Conservation (phyloP, 805 yeast species). For the Candida chilensis region DNA sequence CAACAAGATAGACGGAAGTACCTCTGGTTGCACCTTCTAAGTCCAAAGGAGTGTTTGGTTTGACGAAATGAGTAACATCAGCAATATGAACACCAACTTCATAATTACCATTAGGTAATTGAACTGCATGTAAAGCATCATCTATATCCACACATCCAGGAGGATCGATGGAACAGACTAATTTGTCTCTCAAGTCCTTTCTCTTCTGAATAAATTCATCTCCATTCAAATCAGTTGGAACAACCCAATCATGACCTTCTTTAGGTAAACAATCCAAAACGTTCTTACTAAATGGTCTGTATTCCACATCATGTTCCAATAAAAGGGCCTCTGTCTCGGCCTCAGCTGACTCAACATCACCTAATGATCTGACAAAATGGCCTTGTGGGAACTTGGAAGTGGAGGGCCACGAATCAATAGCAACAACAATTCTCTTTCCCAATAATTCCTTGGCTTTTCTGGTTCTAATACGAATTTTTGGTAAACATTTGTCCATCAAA, state of each 20-base stretch:
- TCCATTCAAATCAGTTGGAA: slow-evolving; percentile 55
- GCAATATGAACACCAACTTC: slow-evolving; percentile 99
- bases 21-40: slow-evolving; percentile 96
- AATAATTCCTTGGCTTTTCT: slow-evolving; percentile 73
- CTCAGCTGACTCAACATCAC: slow-evolving; percentile 82
- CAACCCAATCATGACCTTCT: slow-evolving; percentile 92
- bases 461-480: slow-evolving; percentile 79
- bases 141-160: slow-evolving; percentile 98
- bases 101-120: slow-evolving; percentile 84
- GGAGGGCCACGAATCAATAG: slow-evolving; percentile 89
- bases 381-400: slow-evolving; percentile 86
- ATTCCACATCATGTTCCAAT: slow-evolving; percentile 93
- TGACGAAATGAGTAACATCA: slow-evolving; percentile 95
- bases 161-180: slow-evolving; percentile 95
- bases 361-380: slow-evolving; percentile 84
- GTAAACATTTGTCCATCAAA: slow-evolving; percentile 83
- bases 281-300: slow-evolving; percentile 87
- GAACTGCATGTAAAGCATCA: slow-evolving; percentile 88
- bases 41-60: slow-evolving; percentile 85
- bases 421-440: slow-evolving; percentile 88
- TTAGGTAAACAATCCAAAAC: slow-evolving; percentile 87
- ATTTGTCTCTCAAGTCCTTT: slow-evolving; percentile 77
- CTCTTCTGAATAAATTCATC: slow-evolving; percentile 55
- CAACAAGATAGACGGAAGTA: slow-evolving; percentile 94
- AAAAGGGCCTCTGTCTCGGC: slow-evolving; percentile 95